A percentile compares a stretch with the other conserved stretches of the same genome.
Conservation (phyloP, 345 rosid species). For the Corchorus olitorius region DNA sequence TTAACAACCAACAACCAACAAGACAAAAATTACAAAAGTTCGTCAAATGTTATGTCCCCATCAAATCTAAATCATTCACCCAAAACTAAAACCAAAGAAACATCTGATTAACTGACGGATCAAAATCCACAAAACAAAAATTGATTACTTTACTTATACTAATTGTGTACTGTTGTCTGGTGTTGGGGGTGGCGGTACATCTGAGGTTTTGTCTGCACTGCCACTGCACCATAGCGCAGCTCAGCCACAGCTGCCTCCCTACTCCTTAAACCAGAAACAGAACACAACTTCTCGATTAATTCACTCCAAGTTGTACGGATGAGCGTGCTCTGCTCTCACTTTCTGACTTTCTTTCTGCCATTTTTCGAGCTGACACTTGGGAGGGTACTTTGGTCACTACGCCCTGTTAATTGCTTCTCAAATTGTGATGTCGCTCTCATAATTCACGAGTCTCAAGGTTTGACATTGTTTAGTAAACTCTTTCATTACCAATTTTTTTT, state of each 20-base stretch:
- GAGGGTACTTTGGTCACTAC: not conserved
- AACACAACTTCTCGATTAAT: not conserved
- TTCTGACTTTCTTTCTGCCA: too few relatives aligned
- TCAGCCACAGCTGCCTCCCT: too few relatives aligned
- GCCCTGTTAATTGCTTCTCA: not conserved
- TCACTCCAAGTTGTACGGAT: not conserved
- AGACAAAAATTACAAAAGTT: not conserved
- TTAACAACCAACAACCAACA: too few relatives aligned
- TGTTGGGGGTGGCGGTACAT: not conserved
- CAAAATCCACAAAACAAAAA: not conserved
- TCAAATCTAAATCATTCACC: not conserved
- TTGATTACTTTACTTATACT: too few relatives aligned
- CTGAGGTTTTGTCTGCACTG: not conserved
- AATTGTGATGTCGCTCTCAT: conserved; percentile 5
- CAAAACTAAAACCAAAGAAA: not conserved
- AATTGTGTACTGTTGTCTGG: not conserved
- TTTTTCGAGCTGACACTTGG: not conserved
- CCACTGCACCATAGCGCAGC: not conserved
- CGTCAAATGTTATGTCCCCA: not conserved
- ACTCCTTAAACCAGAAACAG: not conserved
- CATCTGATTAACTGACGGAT: not conserved
- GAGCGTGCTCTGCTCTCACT: not conserved
- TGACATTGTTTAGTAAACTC: not conserved
- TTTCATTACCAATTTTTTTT: not conserved
- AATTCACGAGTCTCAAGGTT: conserved; percentile 4